Evolutionary conservation across 768 basidiomycete genomes (phyloP).

Genomic region (Amanita pallidorosea): DNA sequence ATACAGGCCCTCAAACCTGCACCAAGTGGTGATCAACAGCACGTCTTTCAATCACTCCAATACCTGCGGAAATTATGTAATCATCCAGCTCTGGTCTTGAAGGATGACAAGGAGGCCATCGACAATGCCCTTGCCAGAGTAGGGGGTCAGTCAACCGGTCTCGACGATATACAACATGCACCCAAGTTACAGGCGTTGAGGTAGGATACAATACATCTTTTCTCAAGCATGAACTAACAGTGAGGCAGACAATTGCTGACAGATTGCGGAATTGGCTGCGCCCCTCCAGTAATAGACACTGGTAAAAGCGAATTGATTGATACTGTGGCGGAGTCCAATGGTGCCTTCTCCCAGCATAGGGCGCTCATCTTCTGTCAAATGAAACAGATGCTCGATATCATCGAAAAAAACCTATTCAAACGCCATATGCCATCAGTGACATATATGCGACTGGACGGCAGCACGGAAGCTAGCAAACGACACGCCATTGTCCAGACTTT

Average conservation of each 20-base stretch:
- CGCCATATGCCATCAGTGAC: slow-evolving; percentile 90
- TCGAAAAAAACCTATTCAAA: slow-evolving; percentile 89
- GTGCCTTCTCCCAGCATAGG: slow-evolving; percentile 86
- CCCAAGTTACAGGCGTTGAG: slow-evolving; percentile 88
- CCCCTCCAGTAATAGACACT: slow-evolving; percentile 34
- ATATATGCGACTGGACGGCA: slow-evolving; percentile 96
- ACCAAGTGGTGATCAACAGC: slow-evolving; percentile 47
- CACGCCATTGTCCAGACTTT: slow-evolving; percentile 97
- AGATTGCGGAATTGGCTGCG: slow-evolving; percentile 87
- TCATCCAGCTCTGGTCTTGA: slow-evolving; percentile 88
- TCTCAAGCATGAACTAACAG: not conserved
- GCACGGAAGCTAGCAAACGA: slow-evolving; percentile 86
- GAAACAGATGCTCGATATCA: slow-evolving; percentile 98
- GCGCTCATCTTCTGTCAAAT: slow-evolving; percentile 99
- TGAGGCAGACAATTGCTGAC: slow-evolving; percentile 72
- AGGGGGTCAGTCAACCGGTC: slow-evolving; percentile 28
- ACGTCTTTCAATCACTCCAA: slow-evolving; percentile 95
- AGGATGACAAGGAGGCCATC: slow-evolving; percentile 54
- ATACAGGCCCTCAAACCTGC: slow-evolving; percentile 28
- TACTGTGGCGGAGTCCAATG: slow-evolving; percentile 39
- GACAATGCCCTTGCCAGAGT: slow-evolving; percentile 46
- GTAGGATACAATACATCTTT: slow-evolving; percentile 30
- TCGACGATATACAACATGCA: slow-evolving; percentile 82
- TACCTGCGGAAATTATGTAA: slow-evolving; percentile 97
- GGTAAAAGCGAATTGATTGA: slow-evolving; percentile 63